These are phyloP conservation scores for Chlorella variabilis DNA, from an alignment of 163 green algal species.

Conservation along the genomic window DNA sequence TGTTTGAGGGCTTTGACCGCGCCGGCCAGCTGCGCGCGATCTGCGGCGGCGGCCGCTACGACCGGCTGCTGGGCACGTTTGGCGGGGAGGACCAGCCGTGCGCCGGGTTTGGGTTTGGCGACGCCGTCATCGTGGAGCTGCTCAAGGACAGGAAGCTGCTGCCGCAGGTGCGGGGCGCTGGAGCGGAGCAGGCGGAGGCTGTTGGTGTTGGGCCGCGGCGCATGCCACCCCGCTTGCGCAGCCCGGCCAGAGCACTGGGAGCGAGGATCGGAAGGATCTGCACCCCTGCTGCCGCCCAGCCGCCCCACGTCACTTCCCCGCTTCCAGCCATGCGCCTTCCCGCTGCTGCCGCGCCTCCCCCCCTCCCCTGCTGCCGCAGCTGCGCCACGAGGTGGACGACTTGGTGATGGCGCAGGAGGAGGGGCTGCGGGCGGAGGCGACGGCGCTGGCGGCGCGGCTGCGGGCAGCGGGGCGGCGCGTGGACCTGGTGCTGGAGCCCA, in stretches of 20 bases:
- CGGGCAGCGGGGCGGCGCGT: slow-evolving; percentile 76
- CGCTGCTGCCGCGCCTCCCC: too few relatives aligned
- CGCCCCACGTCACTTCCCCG: too few relatives aligned
- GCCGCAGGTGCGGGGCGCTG: slow-evolving; percentile 51
- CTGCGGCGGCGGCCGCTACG: slow-evolving; percentile 96
- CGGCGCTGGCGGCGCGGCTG: slow-evolving; percentile 72
- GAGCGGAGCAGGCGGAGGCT: too few relatives aligned
- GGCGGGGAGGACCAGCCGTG: slow-evolving; percentile 87
- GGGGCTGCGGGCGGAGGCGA: slow-evolving; percentile 61
- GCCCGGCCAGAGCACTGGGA: too few relatives aligned
- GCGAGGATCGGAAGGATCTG: too few relatives aligned
- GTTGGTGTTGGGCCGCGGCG: too few relatives aligned
- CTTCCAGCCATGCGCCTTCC: too few relatives aligned
- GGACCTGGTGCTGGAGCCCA: slow-evolving; percentile 93
- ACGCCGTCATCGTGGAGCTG: slow-evolving; percentile 99
- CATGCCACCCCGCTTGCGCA: too few relatives aligned
- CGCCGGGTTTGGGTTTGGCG: slow-evolving; percentile 96
- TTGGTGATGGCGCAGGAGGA: slow-evolving; percentile 86
- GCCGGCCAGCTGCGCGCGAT: slow-evolving; percentile 93
- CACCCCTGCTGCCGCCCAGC: too few relatives aligned
- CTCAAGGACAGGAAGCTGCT: slow-evolving; percentile 90
- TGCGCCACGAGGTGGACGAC: slow-evolving; percentile 76
- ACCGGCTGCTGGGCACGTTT: slow-evolving; percentile 92
- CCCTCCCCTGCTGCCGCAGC: not conserved
- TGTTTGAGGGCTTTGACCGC: slow-evolving; percentile 98